Evolutionary conservation across 2,329 filamentous ascomycete species (phyloP), one percentile per base, ranked within the genome.

Genomic region (Trichoderma polysporum): DNA sequence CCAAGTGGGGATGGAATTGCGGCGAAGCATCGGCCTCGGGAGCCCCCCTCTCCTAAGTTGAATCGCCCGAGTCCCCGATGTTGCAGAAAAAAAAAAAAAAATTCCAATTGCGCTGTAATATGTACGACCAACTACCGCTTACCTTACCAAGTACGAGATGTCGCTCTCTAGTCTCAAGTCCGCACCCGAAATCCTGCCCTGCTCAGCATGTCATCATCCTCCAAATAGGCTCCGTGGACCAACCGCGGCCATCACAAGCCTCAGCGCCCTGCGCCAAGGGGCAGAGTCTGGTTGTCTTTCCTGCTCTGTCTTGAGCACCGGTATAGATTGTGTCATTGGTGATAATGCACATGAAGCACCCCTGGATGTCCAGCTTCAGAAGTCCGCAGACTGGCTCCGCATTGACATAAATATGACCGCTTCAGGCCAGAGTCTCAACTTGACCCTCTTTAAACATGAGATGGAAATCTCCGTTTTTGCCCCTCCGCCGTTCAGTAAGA

Each of bases 401-500:
- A 33, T 66, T n/a, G 56, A 53, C 22, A 54, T 61, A 2, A 60
- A 60, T 22, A 61, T 66, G 56, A 19, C 54, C 2, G 53, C 45
- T 27, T 61, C 45, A 25, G 29, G 63, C 13, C 31, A 35, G 35
- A 41, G 63, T 31, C 56, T 66, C 19, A 35, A 25, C 33, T 13
- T 66, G 45, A 60, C 25, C 10, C 41, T 66, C 25, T 61, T 66
- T 33, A 15, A 19, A 12, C 31, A 22, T 8, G 9, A 31, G 41
- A 27, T 61, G 63, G 58, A 39, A 10, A 67, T 67, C 29, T 64
- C 66, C 3, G 66, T 64, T 10, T 67, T 67, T 54, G 50, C 60
- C n/a, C 60, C 22, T 7, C 49, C 49, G 31, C 8, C 8, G n/a
- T 17, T n/a, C 27, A 63, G 60, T 63, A 31, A 53, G 60, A 12